These are phyloP conservation scores for Miscanthus lutarioriparius DNA, from an alignment of 176 grass and related monocot genomes.

Conservation along the genomic window DNA sequence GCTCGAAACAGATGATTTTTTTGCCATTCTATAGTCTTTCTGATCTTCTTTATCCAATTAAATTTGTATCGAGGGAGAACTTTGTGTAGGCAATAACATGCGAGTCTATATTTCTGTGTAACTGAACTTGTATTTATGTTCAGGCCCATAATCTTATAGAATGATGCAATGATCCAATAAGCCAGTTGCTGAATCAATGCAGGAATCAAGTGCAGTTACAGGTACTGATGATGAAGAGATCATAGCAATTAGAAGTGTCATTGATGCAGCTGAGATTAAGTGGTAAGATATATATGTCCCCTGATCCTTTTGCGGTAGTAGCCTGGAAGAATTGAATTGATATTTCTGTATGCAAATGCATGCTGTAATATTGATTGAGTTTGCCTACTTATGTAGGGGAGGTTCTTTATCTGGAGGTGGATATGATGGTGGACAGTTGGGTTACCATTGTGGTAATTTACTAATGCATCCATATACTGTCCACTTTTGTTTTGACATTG, in stretches of 20 bases:
- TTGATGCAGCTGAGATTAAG: neutral
- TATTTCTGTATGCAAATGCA: neutral
- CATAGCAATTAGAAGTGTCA: neutral
- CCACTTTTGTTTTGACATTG: neutral
- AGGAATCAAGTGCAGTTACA: neutral
- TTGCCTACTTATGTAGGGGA: neutral
- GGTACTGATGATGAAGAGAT: neutral
- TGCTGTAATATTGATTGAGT: neutral
- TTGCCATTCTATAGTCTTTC: neutral
- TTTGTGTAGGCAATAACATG: neutral
- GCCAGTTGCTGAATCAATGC: neutral
- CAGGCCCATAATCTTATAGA: constrained; percentile 19
- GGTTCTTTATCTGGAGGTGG: constrained; percentile 12
- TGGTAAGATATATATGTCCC: neutral
- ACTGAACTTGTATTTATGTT: neutral
- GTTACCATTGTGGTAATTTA: neutral
- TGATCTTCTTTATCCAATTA: neutral
- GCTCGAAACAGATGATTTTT: neutral
- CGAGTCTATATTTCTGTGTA: neutral
- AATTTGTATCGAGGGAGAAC: neutral
- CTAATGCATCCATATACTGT: neutral
- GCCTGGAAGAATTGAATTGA: neutral
- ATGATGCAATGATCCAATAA: neutral
- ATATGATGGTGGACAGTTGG: neutral
- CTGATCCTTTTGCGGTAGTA: neutral